Evolutionary conservation across 768 basidiomycete genomes (phyloP), one percentile per base, ranked within the genome.

Genomic region (Clitopilus hobsonii): DNA sequence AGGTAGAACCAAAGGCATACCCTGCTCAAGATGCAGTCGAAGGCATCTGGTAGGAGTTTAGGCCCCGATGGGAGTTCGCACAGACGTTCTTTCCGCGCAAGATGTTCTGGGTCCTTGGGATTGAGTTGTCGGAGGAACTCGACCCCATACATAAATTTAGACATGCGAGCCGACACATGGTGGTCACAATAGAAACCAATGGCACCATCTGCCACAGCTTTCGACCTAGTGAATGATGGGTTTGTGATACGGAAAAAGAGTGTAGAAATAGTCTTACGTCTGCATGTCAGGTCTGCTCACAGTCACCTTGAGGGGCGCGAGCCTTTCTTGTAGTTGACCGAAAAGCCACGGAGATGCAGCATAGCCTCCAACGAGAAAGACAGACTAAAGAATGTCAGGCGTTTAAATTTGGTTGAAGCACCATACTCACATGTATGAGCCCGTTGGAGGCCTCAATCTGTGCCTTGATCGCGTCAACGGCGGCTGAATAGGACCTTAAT

Each of bases 111-210:
- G 65, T 91, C 84, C 29, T 73, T 73, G 1, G 77, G 70, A 65
- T 91, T 81, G 61, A 81, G 82, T 56, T 87, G 83, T 16, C 88
- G 79, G 18, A 90, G 71, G 63, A 83, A 90, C 66, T 91, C 88
- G 47, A 91, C 89, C 14, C 89, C 89, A 63, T 91, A 92, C 82
- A 89, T 84, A 63, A 81, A 90, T 65, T 79, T 89, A 26, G 88
- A 87, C 74, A 90, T 83, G 41, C 89, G 81, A 22, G 89, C 87
- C 4, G 87, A 87, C 54, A 92, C 90, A 60, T 90, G 85, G 58
- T 91, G 90, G 62, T 91, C 89, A 60, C 86, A 88, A 68, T 89
- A 91, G 68, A 91, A 92, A 25, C 88, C 88, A 58, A 91, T 82
- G 1, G 89, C 88, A 23, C 90, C 89, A 58, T 92, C 88, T 26